phyloP scores from a whole-genome alignment of 192 early-diverging fungal genomes.

The Coemansia sp. region DNA sequence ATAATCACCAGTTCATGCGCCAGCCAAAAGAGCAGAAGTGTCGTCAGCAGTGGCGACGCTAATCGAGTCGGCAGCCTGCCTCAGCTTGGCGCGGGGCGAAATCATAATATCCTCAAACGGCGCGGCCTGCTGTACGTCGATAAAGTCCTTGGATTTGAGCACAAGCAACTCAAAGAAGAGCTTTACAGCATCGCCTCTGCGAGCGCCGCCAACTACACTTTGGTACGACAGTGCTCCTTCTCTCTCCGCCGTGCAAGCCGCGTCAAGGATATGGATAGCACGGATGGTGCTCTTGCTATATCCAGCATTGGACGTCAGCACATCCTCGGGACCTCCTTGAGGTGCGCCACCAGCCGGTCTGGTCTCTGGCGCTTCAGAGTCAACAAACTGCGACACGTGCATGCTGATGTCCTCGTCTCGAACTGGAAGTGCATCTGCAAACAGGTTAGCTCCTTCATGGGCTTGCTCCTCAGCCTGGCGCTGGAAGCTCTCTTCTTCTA shows the following conservation, averaged over 20 bases:
- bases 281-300: constrained; percentile 66
- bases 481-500: constrained; percentile 57
- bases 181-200: constrained; percentile 72
- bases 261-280: constrained; percentile 64
- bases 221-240: constrained; percentile 39
- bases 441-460: constrained; percentile 36
- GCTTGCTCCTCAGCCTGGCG: constrained; percentile 35
- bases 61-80: constrained; percentile 32
- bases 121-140: constrained; percentile 77
- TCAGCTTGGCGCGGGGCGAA: constrained; percentile 48
- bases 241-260: constrained; percentile 45
- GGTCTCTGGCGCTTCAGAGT: constrained; percentile 8
- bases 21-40: background rate
- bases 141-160: constrained; percentile 82
- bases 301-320: constrained; percentile 17
- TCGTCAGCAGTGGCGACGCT: background rate
- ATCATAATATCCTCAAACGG: constrained; percentile 87
- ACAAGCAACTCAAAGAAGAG: constrained; percentile 95
- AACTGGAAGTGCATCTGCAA: constrained; percentile 32
- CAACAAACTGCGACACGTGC: constrained; percentile 10
- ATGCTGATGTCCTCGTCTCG: constrained; percentile 33
- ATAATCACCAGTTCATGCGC: background rate
- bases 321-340: background rate
- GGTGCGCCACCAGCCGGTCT: background rate
- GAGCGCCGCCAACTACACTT: constrained; percentile 47